Percentiles rank a stretch among this genome's conserved stretches.
Conservation (phyloP, 805 yeast genomes). For the Lipomyces oligophaga region DNA sequence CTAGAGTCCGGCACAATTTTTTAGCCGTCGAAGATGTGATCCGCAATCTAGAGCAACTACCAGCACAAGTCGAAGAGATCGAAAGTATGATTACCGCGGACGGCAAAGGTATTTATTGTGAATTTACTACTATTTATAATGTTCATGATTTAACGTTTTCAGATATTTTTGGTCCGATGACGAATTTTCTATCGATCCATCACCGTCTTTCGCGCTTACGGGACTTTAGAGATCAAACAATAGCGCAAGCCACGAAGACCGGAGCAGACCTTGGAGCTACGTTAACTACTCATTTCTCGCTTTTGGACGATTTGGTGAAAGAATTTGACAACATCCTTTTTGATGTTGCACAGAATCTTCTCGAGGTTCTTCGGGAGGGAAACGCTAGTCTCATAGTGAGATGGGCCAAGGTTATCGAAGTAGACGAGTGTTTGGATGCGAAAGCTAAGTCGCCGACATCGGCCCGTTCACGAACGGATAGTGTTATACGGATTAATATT, state of each 20-base stretch:
- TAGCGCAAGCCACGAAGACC: conserved; percentile 46
- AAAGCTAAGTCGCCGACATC: conserved; percentile 39
- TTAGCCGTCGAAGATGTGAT: conserved; percentile 64
- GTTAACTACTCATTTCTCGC: conserved; percentile 46
- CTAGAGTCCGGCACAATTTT: conserved; percentile 67
- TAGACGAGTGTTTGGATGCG: conserved; percentile 75
- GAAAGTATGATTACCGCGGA: conserved; percentile 50
- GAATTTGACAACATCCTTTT: conserved; percentile 61
- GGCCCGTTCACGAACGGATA: conserved; percentile 14
- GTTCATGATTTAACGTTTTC: background rate
- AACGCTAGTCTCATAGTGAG: conserved; percentile 67
- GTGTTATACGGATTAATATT: conserved; percentile 16
- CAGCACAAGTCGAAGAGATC: conserved; percentile 48
- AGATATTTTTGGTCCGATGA: conserved; percentile 37
- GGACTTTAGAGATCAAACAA: conserved; percentile 74
- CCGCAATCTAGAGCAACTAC: conserved; percentile 56
- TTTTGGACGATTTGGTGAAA: conserved; percentile 47
- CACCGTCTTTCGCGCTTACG: conserved; percentile 64
- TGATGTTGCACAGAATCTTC: conserved; percentile 61
- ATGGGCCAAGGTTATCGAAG: conserved; percentile 70
- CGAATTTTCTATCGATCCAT: conserved; percentile 63
- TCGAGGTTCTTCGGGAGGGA: conserved; percentile 68
- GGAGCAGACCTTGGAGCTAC: conserved; percentile 65
- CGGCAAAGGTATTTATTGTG: conserved; percentile 34
- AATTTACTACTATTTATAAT: background rate